Conservation (phyloP, 352 stramenopile genomes). For the Pythium scleroteichum region DNA sequence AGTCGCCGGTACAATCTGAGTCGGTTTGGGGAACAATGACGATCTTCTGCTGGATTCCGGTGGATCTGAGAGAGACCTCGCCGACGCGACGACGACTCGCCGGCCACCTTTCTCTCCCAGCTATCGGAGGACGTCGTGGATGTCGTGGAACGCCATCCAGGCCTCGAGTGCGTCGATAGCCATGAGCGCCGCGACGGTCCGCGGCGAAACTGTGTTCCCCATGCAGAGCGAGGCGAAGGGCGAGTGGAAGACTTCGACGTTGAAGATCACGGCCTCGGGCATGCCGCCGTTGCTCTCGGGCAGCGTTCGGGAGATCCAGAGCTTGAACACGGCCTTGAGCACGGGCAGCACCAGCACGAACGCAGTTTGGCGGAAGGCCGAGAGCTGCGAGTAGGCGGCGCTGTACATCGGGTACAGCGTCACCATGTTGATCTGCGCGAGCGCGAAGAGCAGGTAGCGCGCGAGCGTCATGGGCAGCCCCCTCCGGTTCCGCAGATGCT, state of each 20-base stretch:
- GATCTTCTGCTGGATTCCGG: not conserved
- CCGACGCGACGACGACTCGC: not conserved
- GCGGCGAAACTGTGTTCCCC: not conserved
- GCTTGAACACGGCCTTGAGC: conserved; percentile 3
- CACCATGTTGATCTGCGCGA: not conserved
- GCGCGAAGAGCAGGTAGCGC: not conserved
- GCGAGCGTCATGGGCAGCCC: not conserved
- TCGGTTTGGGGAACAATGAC: too few relatives aligned
- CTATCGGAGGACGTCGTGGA: not conserved
- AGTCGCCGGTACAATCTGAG: too few relatives aligned
- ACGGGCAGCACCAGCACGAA: not conserved
- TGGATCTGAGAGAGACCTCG: not conserved
- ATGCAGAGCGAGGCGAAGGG: not conserved
- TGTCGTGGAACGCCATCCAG: not conserved
- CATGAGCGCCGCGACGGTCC: not conserved
- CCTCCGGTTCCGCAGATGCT: not conserved
- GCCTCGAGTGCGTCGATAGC: not conserved
- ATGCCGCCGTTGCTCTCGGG: not conserved
- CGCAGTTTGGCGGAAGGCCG: not conserved
- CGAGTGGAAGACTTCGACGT: conserved; percentile 9
- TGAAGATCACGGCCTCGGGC: conserved; percentile 9
- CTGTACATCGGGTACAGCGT: conserved; percentile 1
- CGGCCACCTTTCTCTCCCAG: not conserved
- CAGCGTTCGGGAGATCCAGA: not conserved
- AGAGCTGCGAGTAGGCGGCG: not conserved